phyloP scores from a whole-genome alignment of 768 basidiomycete genomes.

The Lactarius sanguifluus region DNA sequence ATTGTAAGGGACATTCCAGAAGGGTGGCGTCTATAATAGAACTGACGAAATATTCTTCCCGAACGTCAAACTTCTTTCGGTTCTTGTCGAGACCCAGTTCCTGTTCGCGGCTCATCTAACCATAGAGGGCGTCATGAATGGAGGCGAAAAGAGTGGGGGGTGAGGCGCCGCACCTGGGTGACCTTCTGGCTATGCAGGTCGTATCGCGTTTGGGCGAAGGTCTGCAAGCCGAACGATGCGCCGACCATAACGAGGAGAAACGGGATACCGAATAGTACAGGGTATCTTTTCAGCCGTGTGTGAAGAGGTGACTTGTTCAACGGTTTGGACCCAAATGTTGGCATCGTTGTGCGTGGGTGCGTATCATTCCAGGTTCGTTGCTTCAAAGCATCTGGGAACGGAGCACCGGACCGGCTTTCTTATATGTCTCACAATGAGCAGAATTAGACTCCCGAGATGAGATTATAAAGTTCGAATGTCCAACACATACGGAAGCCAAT shows the following conservation, averaged over 20 bases:
- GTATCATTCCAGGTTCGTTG: not conserved
- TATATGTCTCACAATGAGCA: not conserved
- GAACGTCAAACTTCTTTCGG: slow-evolving; percentile 84
- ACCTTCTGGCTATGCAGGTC: slow-evolving; percentile 83
- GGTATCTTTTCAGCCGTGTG: slow-evolving; percentile 44
- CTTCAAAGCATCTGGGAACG: not conserved
- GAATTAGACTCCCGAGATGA: not conserved
- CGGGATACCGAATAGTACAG: slow-evolving; percentile 79
- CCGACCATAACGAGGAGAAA: slow-evolving; percentile 84
- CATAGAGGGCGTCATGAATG: not conserved
- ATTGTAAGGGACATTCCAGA: not conserved
- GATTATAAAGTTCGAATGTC: slow-evolving; percentile 7
- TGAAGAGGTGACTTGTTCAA: slow-evolving; percentile 22
- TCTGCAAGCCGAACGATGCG: slow-evolving; percentile 79
- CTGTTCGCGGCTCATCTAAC: slow-evolving; percentile 72
- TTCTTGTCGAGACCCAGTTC: slow-evolving; percentile 68
- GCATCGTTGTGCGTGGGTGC: slow-evolving; percentile 13
- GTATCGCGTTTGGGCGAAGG: slow-evolving; percentile 88
- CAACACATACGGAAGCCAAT: slow-evolving; percentile 12
- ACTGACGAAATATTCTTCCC: slow-evolving; percentile 96
- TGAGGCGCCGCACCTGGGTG: slow-evolving; percentile 49
- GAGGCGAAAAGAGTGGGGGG: too few species aligned
- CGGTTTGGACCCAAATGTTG: slow-evolving; percentile 25
- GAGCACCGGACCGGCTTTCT: slow-evolving; percentile 10
- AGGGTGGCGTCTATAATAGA: too few species aligned